Conservation (phyloP, 305 asterid species). For the Vinca major region DNA sequence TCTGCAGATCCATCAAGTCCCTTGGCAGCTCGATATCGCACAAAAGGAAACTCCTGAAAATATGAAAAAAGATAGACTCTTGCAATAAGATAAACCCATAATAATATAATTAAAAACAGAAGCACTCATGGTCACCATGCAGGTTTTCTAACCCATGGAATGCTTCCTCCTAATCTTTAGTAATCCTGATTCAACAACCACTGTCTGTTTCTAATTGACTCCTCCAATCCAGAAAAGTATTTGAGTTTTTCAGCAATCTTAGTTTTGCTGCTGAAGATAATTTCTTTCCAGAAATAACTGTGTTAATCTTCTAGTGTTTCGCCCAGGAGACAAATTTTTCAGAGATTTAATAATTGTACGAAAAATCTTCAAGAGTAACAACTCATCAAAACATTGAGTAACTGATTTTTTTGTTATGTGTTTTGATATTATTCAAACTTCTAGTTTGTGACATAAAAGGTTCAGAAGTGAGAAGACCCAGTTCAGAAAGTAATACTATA, state of each 20-base stretch:
- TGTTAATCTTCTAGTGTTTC: not conserved
- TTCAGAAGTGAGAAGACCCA: not conserved
- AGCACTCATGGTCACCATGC: not conserved
- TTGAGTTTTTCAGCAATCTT: not conserved
- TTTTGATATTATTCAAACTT: not conserved
- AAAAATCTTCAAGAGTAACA: not conserved
- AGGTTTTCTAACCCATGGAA: not conserved
- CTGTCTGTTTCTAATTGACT: not conserved
- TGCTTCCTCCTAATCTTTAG: not conserved
- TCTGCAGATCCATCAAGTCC: conserved; percentile 32
- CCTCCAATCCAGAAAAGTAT: not conserved
- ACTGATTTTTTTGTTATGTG: not conserved
- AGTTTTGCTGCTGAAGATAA: not conserved
- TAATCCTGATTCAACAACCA: not conserved
- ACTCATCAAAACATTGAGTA: not conserved
- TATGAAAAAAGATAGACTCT: not conserved
- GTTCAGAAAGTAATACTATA: not conserved
- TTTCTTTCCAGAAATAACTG: not conserved
- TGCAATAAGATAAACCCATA: not conserved
- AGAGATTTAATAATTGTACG: not conserved
- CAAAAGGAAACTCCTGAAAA: conserved; percentile 77
- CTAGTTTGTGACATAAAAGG: not conserved
- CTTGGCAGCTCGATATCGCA: conserved; percentile 66
- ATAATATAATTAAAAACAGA: not conserved
- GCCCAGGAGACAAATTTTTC: not conserved